Conservation (phyloP, 2,329 filamentous ascomycete genomes). For the Colletotrichum sp. region DNA sequence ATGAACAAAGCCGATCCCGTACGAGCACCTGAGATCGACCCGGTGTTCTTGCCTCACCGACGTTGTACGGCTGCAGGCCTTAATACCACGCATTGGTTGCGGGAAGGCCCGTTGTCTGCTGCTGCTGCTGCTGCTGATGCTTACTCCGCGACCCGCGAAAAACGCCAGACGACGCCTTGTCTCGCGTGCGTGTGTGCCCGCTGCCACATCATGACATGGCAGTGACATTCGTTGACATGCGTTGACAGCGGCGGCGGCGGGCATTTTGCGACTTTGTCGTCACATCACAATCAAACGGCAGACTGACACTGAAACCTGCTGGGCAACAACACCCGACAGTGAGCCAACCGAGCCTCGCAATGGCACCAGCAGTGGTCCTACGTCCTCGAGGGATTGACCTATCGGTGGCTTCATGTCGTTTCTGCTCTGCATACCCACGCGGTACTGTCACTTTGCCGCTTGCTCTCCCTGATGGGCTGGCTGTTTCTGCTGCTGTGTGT, state of each 20-base stretch:
- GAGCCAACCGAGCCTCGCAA: background rate
- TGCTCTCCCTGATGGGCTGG: background rate
- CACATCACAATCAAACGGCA: background rate
- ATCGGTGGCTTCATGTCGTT: background rate
- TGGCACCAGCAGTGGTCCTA: background rate
- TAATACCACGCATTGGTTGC: background rate
- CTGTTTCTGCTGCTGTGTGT: background rate
- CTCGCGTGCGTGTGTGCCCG: background rate
- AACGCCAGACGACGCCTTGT: background rate
- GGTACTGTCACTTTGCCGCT: background rate
- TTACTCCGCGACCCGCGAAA: background rate
- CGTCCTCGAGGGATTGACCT: background rate
- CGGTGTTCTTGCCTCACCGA: background rate
- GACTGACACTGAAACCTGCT: background rate
- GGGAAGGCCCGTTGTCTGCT: slow-evolving; percentile 8
- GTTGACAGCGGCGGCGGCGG: background rate
- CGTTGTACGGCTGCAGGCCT: background rate
- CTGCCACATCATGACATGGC: background rate
- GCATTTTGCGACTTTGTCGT: background rate
- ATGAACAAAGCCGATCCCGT: background rate
- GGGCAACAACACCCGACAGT: background rate
- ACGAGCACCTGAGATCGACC: background rate
- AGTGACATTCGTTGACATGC: background rate
- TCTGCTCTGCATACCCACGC: background rate
- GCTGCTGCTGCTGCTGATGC: background rate